Evolutionary conservation across 2,329 filamentous ascomycete genomes (phyloP).

Genomic region (Penicillium olsonii): DNA sequence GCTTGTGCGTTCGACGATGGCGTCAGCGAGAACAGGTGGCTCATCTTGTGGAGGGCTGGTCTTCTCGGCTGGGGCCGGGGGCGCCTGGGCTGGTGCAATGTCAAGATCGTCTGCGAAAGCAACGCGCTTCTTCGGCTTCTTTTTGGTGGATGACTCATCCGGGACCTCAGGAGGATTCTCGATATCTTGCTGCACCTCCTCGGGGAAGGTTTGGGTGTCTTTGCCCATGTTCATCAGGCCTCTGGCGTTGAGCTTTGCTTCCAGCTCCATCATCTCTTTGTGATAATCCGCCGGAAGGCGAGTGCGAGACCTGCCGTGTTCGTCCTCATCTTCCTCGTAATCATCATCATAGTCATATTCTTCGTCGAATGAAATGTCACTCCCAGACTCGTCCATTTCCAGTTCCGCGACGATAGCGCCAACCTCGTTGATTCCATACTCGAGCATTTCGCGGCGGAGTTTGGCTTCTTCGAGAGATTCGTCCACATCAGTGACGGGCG

Average conservation of each 20-base stretch:
- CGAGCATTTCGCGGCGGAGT: conserved; percentile 82
- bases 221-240: conserved; percentile 61
- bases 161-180: conserved; percentile 26
- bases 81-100: conserved; percentile 58
- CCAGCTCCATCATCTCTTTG: conserved; percentile 80
- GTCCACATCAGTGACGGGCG: conserved; percentile 66
- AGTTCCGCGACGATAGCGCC: conserved; percentile 91
- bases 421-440: conserved; percentile 85
- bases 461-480: conserved; percentile 80
- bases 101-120: conserved; percentile 77
- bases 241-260: conserved; percentile 67
- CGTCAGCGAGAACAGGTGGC: conserved; percentile 41
- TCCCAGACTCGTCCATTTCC: conserved; percentile 69
- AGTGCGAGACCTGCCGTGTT: conserved; percentile 70
- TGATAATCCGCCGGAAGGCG: conserved; percentile 74
- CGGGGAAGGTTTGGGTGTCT: conserved; percentile 37
- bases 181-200: conserved; percentile 33
- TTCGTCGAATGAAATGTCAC: conserved; percentile 54
- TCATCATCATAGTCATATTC: conserved; percentile 53
- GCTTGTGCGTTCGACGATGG: conserved; percentile 46
- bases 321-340: conserved; percentile 68
- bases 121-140: conserved; percentile 64
- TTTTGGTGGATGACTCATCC: conserved; percentile 17
- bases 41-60: conserved; percentile 31
- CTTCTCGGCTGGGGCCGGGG: conserved; percentile 27